Evolutionary conservation across 495 filamentous ascomycete species (phyloP).

Genomic region (Penicillium coprophilum): DNA sequence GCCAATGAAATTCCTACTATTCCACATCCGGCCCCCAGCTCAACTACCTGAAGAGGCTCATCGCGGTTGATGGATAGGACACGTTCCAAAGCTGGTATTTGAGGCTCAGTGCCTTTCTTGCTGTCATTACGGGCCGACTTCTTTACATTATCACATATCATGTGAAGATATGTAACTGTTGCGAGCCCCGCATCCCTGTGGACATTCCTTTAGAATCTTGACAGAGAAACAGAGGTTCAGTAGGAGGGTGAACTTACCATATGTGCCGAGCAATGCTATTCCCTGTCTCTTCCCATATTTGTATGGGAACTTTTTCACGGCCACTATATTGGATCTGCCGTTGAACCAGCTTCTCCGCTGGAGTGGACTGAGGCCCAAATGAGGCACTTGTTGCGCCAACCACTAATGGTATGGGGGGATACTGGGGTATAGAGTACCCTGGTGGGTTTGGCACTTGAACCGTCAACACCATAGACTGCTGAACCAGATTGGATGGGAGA

Average conservation of each 20-base stretch:
- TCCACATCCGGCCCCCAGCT: slow-evolving; percentile 84
- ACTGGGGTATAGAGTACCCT: slow-evolving; percentile 1
- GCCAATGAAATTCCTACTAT: slow-evolving; percentile 78
- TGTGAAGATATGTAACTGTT: slow-evolving; percentile 45
- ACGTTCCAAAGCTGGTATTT: slow-evolving; percentile 27
- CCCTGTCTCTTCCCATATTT: slow-evolving; percentile 85
- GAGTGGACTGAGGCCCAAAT: slow-evolving; percentile 38
- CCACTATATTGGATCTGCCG: slow-evolving; percentile 46
- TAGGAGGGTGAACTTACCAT: slow-evolving; percentile 59
- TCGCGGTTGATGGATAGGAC: slow-evolving; percentile 27
- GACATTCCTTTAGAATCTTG: slow-evolving; percentile 12
- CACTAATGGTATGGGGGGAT: slow-evolving; percentile 39
- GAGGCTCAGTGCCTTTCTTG: slow-evolving; percentile 14
- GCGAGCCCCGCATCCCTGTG: slow-evolving; percentile 69
- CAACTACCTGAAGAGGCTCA: slow-evolving; percentile 57
- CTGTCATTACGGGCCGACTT: slow-evolving; percentile 16
- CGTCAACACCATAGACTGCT: slow-evolving; percentile 31
- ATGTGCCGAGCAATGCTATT: slow-evolving; percentile 95
- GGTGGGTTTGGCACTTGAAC: slow-evolving; percentile 17
- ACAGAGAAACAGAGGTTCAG: slow-evolving; percentile 20
- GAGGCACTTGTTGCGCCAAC: slow-evolving; percentile 57
- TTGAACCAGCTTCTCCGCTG: slow-evolving; percentile 52
- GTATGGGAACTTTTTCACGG: slow-evolving; percentile 25
- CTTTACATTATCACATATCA: not conserved
- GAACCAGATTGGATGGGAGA: slow-evolving; percentile 27